These are phyloP conservation scores for Mortierella antarctica DNA, from an alignment of 192 early-diverging fungal species.

Conservation along the genomic window DNA sequence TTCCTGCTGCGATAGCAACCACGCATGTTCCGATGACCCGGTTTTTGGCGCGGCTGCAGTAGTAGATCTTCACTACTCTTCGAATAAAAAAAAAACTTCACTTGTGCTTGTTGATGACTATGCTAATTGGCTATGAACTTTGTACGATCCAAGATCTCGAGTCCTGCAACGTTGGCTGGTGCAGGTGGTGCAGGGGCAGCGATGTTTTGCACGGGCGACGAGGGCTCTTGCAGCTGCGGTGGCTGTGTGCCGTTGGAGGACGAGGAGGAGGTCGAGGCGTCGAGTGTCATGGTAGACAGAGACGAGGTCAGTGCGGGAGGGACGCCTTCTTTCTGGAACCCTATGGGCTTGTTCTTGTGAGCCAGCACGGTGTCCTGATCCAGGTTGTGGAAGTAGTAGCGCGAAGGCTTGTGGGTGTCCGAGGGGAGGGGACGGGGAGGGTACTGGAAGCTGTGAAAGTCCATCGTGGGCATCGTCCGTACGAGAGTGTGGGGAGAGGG, in stretches of 20 bases:
- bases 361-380: conserved; percentile 8
- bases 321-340: conserved; percentile 19
- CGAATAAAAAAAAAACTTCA: too few relatives aligned
- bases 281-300: neutral
- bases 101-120: too few relatives aligned
- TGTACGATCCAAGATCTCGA: conserved; percentile 23
- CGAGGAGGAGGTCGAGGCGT: neutral
- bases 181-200: neutral
- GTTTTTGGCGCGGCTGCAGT: neutral
- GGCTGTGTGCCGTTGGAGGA: neutral
- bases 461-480: conserved; percentile 8
- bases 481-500: too few relatives aligned
- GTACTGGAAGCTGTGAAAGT: conserved; percentile 38
- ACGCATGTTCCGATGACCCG: neutral
- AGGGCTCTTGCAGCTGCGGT: neutral
- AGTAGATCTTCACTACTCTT: too few relatives aligned
- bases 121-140: conserved; percentile 20
- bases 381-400: conserved; percentile 38
- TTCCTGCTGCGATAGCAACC: neutral
- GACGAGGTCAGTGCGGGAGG: neutral
- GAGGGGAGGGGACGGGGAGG: conserved; percentile 29
- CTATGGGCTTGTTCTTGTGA: too few relatives aligned
- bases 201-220: neutral
- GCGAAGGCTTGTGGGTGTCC: conserved; percentile 12
- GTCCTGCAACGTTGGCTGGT: neutral